Percentiles rank a stretch among this genome's conserved stretches.
Conservation (phyloP, 1,284 basidiomycete species). For the Sanghuangporus weigelae region DNA sequence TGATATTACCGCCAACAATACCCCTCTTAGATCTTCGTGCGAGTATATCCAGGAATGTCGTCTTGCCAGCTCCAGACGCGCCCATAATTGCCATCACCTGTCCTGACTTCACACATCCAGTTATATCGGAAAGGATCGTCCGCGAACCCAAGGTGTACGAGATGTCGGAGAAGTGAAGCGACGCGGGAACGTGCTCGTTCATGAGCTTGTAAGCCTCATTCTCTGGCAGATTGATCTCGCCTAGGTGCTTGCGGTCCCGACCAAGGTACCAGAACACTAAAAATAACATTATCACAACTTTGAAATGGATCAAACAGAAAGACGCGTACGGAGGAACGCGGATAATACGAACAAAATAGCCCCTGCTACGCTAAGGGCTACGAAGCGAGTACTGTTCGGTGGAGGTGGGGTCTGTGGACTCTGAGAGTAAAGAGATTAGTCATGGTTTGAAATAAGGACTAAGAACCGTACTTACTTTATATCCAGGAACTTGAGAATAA, state of each 20-base stretch:
- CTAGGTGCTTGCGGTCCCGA: constrained; percentile 61
- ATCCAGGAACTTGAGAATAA: constrained; percentile 91
- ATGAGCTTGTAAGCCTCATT: constrained; percentile 82
- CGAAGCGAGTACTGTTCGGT: constrained; percentile 76
- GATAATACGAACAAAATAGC: constrained; percentile 67
- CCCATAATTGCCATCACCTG: constrained; percentile 95
- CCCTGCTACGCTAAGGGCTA: constrained; percentile 79
- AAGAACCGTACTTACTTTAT: constrained; percentile 61
- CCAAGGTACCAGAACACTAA: constrained; percentile 87
- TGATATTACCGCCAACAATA: constrained; percentile 63
- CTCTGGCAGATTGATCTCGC: constrained; percentile 76
- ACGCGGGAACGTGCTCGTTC: constrained; percentile 90
- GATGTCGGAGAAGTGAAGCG: constrained; percentile 83
- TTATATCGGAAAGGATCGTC: constrained; percentile 73
- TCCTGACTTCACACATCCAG: constrained; percentile 80
- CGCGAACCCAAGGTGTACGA: constrained; percentile 73
- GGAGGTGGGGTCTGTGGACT: constrained; percentile 58
- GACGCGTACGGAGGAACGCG: constrained; percentile 43
- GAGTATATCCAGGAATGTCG: constrained; percentile 93
- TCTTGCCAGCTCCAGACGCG: constrained; percentile 94
- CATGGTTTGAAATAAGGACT: neutral
- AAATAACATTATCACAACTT: neutral
- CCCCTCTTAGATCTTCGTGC: constrained; percentile 88
- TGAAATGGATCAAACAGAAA: neutral
- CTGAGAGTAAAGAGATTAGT: neutral